phyloP scores from a whole-genome alignment of 208 protist species.

The Blechomonas ayalai region DNA sequence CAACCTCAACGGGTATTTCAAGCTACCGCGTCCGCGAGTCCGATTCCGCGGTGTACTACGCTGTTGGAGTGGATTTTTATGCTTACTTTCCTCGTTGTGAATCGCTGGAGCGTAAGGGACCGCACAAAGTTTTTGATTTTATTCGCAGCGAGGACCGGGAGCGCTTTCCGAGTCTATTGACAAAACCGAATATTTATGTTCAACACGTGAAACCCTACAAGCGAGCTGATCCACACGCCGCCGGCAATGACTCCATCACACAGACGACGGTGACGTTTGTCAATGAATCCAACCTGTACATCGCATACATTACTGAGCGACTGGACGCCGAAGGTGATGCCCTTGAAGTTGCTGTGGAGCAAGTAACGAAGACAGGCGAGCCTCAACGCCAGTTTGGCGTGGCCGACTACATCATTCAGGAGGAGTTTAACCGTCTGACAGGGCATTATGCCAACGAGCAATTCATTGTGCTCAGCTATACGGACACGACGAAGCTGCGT shows the following conservation, averaged over 20 bases:
- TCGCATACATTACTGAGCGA: conserved; percentile 36
- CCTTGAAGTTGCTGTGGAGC: conserved; percentile 28
- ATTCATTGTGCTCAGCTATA: conserved; percentile 71
- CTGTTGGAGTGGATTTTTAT: conserved; percentile 43
- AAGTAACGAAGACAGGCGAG: conserved; percentile 62
- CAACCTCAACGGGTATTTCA: conserved; percentile 45
- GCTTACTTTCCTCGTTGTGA: conserved; percentile 46
- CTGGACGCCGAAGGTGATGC: conserved; percentile 2
- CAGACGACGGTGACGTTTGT: conserved; percentile 54
- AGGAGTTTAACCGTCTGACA: conserved; percentile 87
- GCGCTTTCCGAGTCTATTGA: conserved; percentile 18
- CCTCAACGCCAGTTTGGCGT: conserved; percentile 59
- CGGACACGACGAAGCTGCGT: conserved; percentile 58
- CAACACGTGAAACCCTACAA: conserved; percentile 16
- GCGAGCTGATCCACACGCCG: conserved; percentile 1
- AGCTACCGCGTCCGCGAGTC: conserved; percentile 37
- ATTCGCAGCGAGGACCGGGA: conserved; percentile 23
- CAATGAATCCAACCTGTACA: conserved; percentile 65
- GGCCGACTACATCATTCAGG: conserved; percentile 89
- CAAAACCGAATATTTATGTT: conserved; percentile 51
- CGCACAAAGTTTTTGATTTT: conserved; percentile 59
- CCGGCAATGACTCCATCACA: not conserved
- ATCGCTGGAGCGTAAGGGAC: conserved; percentile 19
- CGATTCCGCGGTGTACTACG: conserved; percentile 63
- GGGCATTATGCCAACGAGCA: conserved; percentile 75